Conservation (phyloP, 1,284 basidiomycete genomes). For the Cryptococcus depauperatus region DNA sequence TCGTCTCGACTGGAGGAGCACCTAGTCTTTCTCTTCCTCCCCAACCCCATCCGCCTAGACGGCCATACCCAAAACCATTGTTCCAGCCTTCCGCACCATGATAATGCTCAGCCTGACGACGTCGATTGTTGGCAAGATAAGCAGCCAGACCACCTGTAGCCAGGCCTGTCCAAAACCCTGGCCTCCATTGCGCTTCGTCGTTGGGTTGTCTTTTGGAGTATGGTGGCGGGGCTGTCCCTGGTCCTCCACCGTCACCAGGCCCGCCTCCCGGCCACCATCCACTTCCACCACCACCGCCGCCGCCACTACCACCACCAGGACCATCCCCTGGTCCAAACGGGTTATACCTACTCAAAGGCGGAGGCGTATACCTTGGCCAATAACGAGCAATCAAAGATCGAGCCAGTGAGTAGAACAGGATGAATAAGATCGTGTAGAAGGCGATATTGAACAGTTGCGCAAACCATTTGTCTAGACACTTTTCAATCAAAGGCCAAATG, state of each 20-base stretch:
- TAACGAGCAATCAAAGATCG: conserved; percentile 13
- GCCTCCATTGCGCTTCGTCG: conserved; percentile 44
- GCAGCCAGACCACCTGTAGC: conserved; percentile 59
- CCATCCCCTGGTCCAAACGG: conserved; percentile 45
- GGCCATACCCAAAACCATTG: conserved; percentile 14
- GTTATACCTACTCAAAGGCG: conserved; percentile 25
- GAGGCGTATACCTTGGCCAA: conserved; percentile 29
- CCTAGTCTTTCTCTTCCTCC: conserved; percentile 4
- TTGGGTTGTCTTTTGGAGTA: no score
- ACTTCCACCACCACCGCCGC: conserved; percentile 50
- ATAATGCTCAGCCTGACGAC: not conserved
- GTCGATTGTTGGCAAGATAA: conserved; percentile 44
- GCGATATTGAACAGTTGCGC: conserved; percentile 51
- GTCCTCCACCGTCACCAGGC: not conserved
- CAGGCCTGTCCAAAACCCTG: conserved; percentile 75
- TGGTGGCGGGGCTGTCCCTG: no score
- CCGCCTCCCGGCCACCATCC: conserved; percentile 33
- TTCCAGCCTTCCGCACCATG: conserved; percentile 49
- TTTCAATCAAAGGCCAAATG: no score
- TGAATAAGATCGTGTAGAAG: conserved; percentile 51
- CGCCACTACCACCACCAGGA: conserved; percentile 27
- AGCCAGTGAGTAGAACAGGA: conserved; percentile 46
- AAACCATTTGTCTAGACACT: no score
- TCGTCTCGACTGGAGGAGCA: no score
- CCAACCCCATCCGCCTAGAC: conserved; percentile 1